Conservation (phyloP, 169 alveolate genomes). For the Toxoplasma gondii region DNA sequence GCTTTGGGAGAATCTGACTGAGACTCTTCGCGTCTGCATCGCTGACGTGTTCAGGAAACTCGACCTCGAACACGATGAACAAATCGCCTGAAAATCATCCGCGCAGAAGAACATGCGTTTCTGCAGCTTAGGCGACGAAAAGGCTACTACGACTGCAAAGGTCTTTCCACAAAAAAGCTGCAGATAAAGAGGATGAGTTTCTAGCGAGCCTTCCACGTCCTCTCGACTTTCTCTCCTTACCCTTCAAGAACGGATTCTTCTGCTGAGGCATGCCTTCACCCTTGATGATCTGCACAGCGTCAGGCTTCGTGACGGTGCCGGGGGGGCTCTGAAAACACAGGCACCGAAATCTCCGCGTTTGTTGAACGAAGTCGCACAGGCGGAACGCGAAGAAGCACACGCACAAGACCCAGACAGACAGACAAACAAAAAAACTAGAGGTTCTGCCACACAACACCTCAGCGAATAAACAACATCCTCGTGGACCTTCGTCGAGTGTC, state of each 20-base stretch:
- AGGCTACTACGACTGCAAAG: too few species aligned
- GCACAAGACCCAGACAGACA: too few species aligned
- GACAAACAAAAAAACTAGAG: too few species aligned
- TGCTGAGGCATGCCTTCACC: slow-evolving; percentile 97
- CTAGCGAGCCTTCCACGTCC: too few species aligned
- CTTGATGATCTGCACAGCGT: slow-evolving; percentile 89
- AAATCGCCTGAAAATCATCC: slow-evolving; percentile 78
- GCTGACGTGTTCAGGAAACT: slow-evolving; percentile 90
- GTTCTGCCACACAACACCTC: too few species aligned
- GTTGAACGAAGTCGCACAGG: background rate
- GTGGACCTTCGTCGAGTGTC: too few species aligned
- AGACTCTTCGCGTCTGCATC: slow-evolving; percentile 59
- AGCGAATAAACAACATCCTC: too few species aligned
- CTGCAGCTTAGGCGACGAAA: too few species aligned
- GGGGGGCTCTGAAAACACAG: slow-evolving; percentile 73
- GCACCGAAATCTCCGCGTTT: background rate
- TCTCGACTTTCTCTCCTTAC: slow-evolving; percentile 73
- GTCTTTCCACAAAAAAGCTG: too few species aligned
- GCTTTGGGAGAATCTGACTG: slow-evolving; percentile 66
- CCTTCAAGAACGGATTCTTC: slow-evolving; percentile 92
- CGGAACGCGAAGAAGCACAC: background rate
- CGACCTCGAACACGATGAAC: slow-evolving; percentile 92
- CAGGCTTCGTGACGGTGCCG: slow-evolving; percentile 92
- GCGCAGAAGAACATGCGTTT: background rate
- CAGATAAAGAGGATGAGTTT: too few species aligned